phyloP scores from a whole-genome alignment of 202 grass and related monocot genomes.

The Brachypodium distachyon region DNA sequence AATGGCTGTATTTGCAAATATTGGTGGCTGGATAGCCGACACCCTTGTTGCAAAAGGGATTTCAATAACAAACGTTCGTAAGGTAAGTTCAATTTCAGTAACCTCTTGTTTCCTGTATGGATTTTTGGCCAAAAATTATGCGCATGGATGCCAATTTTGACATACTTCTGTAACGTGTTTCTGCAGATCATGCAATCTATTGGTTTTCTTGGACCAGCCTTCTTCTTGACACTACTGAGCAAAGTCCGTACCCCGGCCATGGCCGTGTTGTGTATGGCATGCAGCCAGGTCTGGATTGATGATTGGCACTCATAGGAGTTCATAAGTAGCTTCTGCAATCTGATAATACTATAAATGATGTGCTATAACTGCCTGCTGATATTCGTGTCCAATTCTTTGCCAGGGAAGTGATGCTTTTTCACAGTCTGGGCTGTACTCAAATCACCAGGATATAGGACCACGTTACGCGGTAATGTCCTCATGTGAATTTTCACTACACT shows the following conservation, averaged over 20 bases:
- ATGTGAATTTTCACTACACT: conserved; percentile 3
- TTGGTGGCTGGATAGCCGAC: conserved; percentile 98
- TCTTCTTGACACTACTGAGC: conserved; percentile 81
- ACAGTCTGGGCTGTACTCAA: conserved; percentile 90
- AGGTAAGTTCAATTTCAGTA: conserved; percentile 45
- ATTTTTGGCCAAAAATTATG: background rate
- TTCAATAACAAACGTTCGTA: conserved; percentile 86
- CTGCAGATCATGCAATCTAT: conserved; percentile 96
- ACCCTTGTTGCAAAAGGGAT: conserved; percentile 74
- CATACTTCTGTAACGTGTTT: background rate
- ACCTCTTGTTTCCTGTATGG: background rate
- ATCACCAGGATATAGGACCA: conserved; percentile 97
- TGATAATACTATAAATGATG: background rate
- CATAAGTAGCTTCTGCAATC: background rate
- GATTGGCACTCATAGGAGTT: background rate
- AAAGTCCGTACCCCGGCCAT: conserved; percentile 68
- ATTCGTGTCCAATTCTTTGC: conserved; percentile 17
- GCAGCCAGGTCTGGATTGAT: conserved; percentile 74
- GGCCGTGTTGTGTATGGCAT: conserved; percentile 94
- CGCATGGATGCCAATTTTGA: conserved; percentile 2
- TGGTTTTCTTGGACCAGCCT: conserved; percentile 92
- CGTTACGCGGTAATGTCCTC: conserved; percentile 66
- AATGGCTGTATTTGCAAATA: conserved; percentile 90
- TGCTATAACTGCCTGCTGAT: background rate
- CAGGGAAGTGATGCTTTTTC: conserved; percentile 96